Base-by-base conservation (phyloP, 805 yeast species). In the Kuraishia borneana region DNA sequence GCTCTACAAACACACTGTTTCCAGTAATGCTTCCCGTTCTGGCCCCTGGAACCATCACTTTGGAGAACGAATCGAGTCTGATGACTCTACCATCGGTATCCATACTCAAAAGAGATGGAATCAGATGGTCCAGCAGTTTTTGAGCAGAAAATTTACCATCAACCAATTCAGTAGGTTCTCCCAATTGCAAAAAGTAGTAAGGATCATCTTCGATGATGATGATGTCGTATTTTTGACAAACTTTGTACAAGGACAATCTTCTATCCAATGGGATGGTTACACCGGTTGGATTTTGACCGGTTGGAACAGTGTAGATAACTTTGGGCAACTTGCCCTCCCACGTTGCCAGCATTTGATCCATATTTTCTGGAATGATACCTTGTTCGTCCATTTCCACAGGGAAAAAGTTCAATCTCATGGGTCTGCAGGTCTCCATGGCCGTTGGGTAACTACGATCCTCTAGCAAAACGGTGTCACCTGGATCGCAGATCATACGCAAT, bases 261-360 rank as follows among this genome's bases (percentile, higher is more conserved):
- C 85, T 64, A 41, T 68, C 72, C 4, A 51, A 45, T 22, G 76
- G 60, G 52, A 80, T 71, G 4, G 80, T 70, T 13, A 77, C 66
- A 6, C 94, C 94, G 12, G 87, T 76, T 33, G 95, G 95, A 58
- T 84, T 83, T 54, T 84, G 94, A 31, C 94, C 94, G 9, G 85
- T 75, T 28, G 83, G 74, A 51, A 83, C 78, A 10, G 83, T 70
- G 58, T 83, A 83, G 35, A 77, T 55, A 22, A 74, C 53, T 42
- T 64, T 73, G 39, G 87, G 87, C 44, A 61, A 68, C 18, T 42
- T 60, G 47, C 55, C 66, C 10, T 66, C 65, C 96, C 96, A 88
- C 51, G 69, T 62, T 40, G 66, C 70, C 48, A 89, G 60, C 34
- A 77, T 56, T 8, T 54, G 45, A 26, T 66, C 88, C 36, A 89